Percentiles rank a stretch among this genome's conserved stretches.
Conservation (phyloP, 202 grass and related monocot species). For the Panicum hallii region DNA sequence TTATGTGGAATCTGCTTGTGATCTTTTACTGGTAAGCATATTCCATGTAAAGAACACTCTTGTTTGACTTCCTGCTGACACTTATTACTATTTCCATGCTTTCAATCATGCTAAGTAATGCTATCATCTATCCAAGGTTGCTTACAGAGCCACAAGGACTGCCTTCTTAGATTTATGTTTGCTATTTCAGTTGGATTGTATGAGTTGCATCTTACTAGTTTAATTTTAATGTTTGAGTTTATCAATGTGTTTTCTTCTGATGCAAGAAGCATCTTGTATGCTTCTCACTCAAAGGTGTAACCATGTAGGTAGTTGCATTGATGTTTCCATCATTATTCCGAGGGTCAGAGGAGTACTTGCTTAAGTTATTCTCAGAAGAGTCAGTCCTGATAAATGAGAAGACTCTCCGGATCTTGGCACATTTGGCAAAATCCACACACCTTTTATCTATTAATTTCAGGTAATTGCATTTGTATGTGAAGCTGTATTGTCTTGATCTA, state of each 20-base stretch:
- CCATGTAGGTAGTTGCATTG: slow-evolving; percentile 69
- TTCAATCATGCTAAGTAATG: neutral
- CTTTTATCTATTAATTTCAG: slow-evolving; percentile 75
- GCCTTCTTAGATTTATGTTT: neutral
- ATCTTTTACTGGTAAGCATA: slow-evolving; percentile 83
- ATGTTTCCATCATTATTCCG: slow-evolving; percentile 73
- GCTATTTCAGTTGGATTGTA: neutral
- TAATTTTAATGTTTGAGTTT: slow-evolving; percentile 32
- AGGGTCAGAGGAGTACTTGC: slow-evolving; percentile 64
- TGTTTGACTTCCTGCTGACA: slow-evolving; percentile 1
- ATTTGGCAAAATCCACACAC: slow-evolving; percentile 60
- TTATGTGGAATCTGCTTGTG: slow-evolving; percentile 51
- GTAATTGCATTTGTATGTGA: slow-evolving; percentile 52
- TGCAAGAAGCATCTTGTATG: slow-evolving; percentile 33
- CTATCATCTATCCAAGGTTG: slow-evolving; percentile 5
- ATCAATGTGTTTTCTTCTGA: slow-evolving; percentile 27
- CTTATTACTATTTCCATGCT: neutral
- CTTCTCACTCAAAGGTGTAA: slow-evolving; percentile 38
- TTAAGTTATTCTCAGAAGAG: slow-evolving; percentile 73
- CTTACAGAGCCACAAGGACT: slow-evolving; percentile 4
- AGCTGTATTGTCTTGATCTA: slow-evolving; percentile 35
- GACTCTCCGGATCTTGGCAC: slow-evolving; percentile 70
- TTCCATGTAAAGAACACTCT: neutral
- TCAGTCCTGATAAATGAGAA: slow-evolving; percentile 74
- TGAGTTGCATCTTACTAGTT: slow-evolving; percentile 13